Percentiles rank a stretch among this genome's conserved stretches.
These are phyloP conservation scores for Clonostachys sp. DNA, from an alignment of 2,329 filamentous ascomycete genomes.

Conservation along the genomic window DNA sequence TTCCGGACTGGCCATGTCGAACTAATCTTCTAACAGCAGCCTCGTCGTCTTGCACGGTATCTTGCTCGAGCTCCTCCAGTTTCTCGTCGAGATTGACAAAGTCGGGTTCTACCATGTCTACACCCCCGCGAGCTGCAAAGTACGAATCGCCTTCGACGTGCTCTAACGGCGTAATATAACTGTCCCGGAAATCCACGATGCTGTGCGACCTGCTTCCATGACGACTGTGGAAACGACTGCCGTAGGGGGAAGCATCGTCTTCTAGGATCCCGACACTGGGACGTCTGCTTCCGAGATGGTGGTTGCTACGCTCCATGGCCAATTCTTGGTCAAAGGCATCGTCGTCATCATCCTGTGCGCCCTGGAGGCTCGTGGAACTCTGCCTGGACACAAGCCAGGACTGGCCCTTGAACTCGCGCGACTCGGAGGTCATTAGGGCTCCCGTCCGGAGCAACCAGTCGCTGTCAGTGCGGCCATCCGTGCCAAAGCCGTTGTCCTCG, in stretches of 20 bases:
- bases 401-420: constrained; percentile 65
- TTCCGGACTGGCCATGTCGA: constrained; percentile 42
- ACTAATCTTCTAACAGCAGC: constrained; percentile 53
- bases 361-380: constrained; percentile 58
- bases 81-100: constrained; percentile 60
- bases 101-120: constrained; percentile 33
- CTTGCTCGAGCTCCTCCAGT: constrained; percentile 47
- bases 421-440: constrained; percentile 55
- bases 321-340: constrained; percentile 47
- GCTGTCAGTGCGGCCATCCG: constrained; percentile 40
- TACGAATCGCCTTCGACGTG: constrained; percentile 11
- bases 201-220: constrained; percentile 30
- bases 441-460: constrained; percentile 65
- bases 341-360: constrained; percentile 44
- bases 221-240: constrained; percentile 45
- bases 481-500: constrained; percentile 16
- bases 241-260: constrained; percentile 35
- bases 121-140: constrained; percentile 31
- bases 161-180: constrained; percentile 40
- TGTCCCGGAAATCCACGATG: constrained; percentile 23
- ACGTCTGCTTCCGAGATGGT: constrained; percentile 33
- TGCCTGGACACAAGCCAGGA: constrained; percentile 62
- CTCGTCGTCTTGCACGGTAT: constrained; percentile 51
- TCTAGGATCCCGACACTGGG: constrained; percentile 33
- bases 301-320: constrained; percentile 38